Base-by-base conservation (phyloP, 805 yeast species). In the Middelhovenomyces tepae region DNA sequence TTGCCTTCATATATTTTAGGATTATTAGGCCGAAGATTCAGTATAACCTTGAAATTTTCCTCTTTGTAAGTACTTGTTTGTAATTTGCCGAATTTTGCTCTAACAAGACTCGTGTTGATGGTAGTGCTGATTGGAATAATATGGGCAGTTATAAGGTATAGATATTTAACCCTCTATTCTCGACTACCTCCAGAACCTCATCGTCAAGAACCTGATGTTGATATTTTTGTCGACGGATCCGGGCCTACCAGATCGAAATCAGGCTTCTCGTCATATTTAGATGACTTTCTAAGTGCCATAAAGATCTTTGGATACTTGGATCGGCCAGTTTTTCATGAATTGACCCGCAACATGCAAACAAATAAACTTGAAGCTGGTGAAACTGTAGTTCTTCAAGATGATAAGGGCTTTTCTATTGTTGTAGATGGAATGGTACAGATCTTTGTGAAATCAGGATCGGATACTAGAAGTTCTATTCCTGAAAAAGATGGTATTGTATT, bases 301-400 rank as follows among this genome's bases (percentile, higher is more conserved):
- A 86, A 85, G 56, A 80, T 91, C 5, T 91, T 89, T 61, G 97
- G 97, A 2, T 89, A 89, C 54, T 64, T 89, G 31, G 97, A 89
- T 44, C 70, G 78, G 40, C 80, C 83, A 2, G 95, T 89, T 1
- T 87, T 89, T 55, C 93, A 87, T 51, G 97, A 87, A 48, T 67
- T 89, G 46, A 87, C 97, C 3, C 78, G 82, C 50, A 80, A 80
- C 40, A 85, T 89, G 84, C 83, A 83, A 34, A 89, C 97, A 1
- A 85, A 84, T 50, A 79, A 82, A 39, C 54, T 89, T 23, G 76
- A 76, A 17, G 69, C 72, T 4, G 89, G 84, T 22, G 97, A 89
- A 51, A 67, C 80, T 7, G 59, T 91, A 21, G 67, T 75, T 31
- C 57, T 89, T 24, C 84, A 81, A 40, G 83, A 79, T 32, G 70